Evolutionary conservation across 345 rosid species (phyloP).

Genomic region (Eutrema japonicum): DNA sequence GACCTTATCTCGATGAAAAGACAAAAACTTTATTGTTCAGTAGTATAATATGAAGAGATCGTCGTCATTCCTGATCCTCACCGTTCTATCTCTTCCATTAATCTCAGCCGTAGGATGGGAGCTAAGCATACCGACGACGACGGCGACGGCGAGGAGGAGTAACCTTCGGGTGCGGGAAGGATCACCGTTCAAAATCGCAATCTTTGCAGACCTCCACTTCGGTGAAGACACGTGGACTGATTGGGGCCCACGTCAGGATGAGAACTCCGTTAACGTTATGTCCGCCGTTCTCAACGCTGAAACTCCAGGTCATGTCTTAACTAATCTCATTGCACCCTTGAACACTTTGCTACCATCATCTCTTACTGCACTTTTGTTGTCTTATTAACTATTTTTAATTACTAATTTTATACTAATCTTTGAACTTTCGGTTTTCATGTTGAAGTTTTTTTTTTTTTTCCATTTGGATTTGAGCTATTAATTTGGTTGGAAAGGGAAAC

Average conservation of each 20-base stretch:
- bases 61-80: slow-evolving; percentile 15
- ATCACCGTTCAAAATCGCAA: slow-evolving; percentile 56
- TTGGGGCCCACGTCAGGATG: slow-evolving; percentile 78
- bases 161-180: slow-evolving; percentile 46
- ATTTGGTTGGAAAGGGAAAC: too few relatives aligned
- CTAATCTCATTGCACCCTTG: not conserved
- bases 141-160: slow-evolving; percentile 28
- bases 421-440: too few relatives aligned
- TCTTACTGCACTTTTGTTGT: too few relatives aligned
- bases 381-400: too few relatives aligned
- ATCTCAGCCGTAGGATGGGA: slow-evolving; percentile 40
- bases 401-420: too few relatives aligned
- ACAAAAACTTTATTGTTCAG: slow-evolving; percentile 7
- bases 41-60: not conserved
- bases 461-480: too few relatives aligned
- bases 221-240: slow-evolving; percentile 80
- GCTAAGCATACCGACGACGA: slow-evolving; percentile 22
- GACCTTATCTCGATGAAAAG: slow-evolving; percentile 16
- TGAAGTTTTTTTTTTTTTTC: too few relatives aligned
- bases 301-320: slow-evolving; percentile 52
- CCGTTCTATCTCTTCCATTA: slow-evolving; percentile 23
- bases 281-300: slow-evolving; percentile 64
- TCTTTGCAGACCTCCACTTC: slow-evolving; percentile 84
- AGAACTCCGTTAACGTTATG: slow-evolving; percentile 62
- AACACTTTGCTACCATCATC: not conserved